Percentiles rank a stretch among this genome's conserved stretches.
phyloP scores from a whole-genome alignment of 257 asterid genomes.

The Solanum boliviense region DNA sequence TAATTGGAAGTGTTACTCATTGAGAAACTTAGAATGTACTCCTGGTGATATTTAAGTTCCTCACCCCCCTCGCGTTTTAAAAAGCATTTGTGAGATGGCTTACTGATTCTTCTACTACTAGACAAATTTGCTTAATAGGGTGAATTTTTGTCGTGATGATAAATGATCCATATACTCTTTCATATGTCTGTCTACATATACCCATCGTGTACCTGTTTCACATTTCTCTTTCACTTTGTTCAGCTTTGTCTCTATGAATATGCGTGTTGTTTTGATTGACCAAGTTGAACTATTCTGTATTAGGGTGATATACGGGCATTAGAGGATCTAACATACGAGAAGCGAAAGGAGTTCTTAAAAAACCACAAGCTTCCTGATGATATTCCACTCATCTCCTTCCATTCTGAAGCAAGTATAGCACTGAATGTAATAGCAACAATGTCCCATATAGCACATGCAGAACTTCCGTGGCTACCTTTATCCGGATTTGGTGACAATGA shows the following conservation, averaged over 20 bases:
- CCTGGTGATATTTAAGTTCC: neutral
- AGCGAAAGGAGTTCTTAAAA: constrained; percentile 54
- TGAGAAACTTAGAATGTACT: neutral
- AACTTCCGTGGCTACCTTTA: constrained; percentile 67
- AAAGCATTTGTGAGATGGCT: neutral
- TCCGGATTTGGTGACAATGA: constrained; percentile 19
- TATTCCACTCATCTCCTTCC: constrained; percentile 73
- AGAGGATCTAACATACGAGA: constrained; percentile 87
- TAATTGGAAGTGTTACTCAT: neutral
- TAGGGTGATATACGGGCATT: constrained; percentile 85
- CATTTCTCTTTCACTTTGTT: neutral
- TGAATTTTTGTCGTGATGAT: neutral
- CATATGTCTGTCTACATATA: neutral
- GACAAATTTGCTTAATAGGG: neutral
- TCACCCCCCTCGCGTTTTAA: neutral
- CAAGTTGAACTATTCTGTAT: neutral
- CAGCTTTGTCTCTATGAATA: neutral
- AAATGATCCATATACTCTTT: neutral
- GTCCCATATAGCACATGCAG: constrained; percentile 88
- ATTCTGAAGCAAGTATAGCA: constrained; percentile 59
- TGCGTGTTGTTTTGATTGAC: neutral
- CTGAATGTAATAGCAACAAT: constrained; percentile 62
- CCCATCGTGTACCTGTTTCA: neutral
- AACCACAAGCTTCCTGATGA: constrained; percentile 61
- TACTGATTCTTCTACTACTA: neutral